These are phyloP conservation scores for Colletotrichum tropicale DNA, from an alignment of 2,329 filamentous ascomycete species.

Conservation along the genomic window DNA sequence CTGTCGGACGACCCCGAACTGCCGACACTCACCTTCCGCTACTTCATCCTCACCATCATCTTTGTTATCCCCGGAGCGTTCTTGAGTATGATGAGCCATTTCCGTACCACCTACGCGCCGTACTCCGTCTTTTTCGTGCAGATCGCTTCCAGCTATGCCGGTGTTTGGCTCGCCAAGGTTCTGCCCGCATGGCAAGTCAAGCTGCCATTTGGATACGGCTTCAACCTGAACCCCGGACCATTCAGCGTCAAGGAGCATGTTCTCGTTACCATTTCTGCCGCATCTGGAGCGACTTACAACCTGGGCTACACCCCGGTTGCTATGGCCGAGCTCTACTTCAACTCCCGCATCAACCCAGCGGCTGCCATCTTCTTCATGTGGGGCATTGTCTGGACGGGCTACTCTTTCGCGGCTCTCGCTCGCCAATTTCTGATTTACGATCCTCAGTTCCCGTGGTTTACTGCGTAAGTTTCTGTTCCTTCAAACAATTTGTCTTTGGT, in stretches of 20 bases:
- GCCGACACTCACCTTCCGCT: slow-evolving; percentile 61
- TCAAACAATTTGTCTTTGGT: no score
- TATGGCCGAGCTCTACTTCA: slow-evolving; percentile 63
- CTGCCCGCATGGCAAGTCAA: slow-evolving; percentile 51
- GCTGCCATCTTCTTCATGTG: slow-evolving; percentile 66
- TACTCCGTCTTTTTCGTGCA: slow-evolving; percentile 45
- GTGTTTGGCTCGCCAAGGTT: slow-evolving; percentile 54
- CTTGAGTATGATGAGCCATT: slow-evolving; percentile 49
- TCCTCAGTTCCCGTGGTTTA: slow-evolving; percentile 43
- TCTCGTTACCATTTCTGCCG: slow-evolving; percentile 53
- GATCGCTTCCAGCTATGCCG: slow-evolving; percentile 60
- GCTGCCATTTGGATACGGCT: slow-evolving; percentile 50
- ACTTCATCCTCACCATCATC: slow-evolving; percentile 59
- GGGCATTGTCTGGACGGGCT: slow-evolving; percentile 60
- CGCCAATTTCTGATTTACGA: slow-evolving; percentile 63
- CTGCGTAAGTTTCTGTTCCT: not conserved
- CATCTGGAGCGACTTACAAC: slow-evolving; percentile 57
- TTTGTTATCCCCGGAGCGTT: slow-evolving; percentile 62
- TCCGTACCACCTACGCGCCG: slow-evolving; percentile 37
- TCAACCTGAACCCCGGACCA: slow-evolving; percentile 51
- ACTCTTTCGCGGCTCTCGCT: slow-evolving; percentile 62
- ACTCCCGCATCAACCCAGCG: slow-evolving; percentile 52
- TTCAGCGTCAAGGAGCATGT: slow-evolving; percentile 54
- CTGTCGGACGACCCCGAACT: slow-evolving; percentile 51
- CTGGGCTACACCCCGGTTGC: slow-evolving; percentile 16